A percentile compares a stretch with the other conserved stretches of the same genome.
Conservation (phyloP, 106 monocot genomes). For the Acorus calamus region DNA sequence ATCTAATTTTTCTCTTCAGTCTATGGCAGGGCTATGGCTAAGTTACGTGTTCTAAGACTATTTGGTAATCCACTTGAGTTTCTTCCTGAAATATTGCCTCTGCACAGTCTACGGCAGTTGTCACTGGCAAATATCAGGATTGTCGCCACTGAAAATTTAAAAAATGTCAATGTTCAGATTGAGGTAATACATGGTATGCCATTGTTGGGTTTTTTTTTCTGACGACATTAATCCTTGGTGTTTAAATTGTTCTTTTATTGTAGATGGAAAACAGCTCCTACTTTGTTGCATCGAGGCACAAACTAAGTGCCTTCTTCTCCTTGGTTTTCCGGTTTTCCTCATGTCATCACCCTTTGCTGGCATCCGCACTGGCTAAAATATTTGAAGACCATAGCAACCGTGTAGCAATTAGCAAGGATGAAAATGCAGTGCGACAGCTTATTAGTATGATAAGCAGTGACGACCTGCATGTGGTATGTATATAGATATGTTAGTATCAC, state of each 20-base stretch:
- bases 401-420: conserved; percentile 81
- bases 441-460: conserved; percentile 99
- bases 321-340: conserved; percentile 98
- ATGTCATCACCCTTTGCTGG: conserved; percentile 95
- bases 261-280: conserved; percentile 84
- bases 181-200: conserved; percentile 43
- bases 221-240: not conserved
- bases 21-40: conserved; percentile 82
- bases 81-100: conserved; percentile 93
- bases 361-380: conserved; percentile 85
- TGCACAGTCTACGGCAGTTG: conserved; percentile 72
- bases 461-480: conserved; percentile 78
- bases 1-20: conserved; percentile 45
- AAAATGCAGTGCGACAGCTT: conserved; percentile 91
- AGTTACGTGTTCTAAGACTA: conserved; percentile 72
- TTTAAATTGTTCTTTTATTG: conserved; percentile 14
- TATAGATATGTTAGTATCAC: not conserved
- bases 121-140: conserved; percentile 97
- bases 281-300: conserved; percentile 79
- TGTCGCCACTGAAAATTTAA: conserved; percentile 82
- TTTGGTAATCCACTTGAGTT: conserved; percentile 99
- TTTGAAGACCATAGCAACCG: conserved; percentile 77
- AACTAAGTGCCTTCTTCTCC: conserved; percentile 84
- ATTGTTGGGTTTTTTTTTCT: conserved; percentile 2
- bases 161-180: conserved; percentile 72